A percentile compares a stretch with the other conserved stretches of the same genome.
phyloP scores from a whole-genome alignment of 2,329 filamentous ascomycete species.

The Fusarium avenaceum region DNA sequence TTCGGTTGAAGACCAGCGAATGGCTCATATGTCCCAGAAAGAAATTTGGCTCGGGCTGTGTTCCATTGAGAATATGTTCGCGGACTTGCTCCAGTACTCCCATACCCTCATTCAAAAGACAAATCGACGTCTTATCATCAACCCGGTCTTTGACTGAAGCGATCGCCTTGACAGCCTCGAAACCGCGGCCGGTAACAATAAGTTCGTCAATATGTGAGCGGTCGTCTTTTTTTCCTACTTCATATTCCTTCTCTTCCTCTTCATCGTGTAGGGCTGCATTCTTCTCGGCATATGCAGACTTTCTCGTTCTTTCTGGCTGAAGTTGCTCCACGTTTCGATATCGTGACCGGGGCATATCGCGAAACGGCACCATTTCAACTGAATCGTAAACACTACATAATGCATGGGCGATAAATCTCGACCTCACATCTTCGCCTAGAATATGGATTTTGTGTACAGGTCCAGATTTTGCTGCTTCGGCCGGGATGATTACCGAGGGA shows the following conservation, averaged over 20 bases:
- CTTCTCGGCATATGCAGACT: conserved; percentile 38
- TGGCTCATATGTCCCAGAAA: conserved; percentile 75
- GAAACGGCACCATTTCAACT: conserved; percentile 54
- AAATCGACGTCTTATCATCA: conserved; percentile 76
- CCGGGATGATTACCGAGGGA: conserved; percentile 55
- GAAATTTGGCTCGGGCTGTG: conserved; percentile 77
- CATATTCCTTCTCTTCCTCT: not conserved
- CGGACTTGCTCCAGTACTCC: conserved; percentile 86
- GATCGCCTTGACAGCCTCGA: conserved; percentile 70
- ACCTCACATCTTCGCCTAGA: conserved; percentile 58
- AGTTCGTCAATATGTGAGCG: conserved; percentile 75
- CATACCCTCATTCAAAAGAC: conserved; percentile 85
- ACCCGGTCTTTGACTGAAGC: conserved; percentile 74
- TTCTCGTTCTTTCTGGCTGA: conserved; percentile 38
- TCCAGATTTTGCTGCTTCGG: conserved; percentile 51
- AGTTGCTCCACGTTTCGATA: conserved; percentile 52
- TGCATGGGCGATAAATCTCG: conserved; percentile 58
- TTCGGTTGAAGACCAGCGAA: conserved; percentile 59
- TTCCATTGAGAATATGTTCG: conserved; percentile 75
- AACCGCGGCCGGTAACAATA: conserved; percentile 72
- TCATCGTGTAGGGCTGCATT: conserved; percentile 35
- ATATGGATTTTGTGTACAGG: conserved; percentile 58
- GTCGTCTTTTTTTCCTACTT: conserved; percentile 39
- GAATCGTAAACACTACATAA: conserved; percentile 59
- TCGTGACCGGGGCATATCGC: conserved; percentile 43